Evolutionary conservation across 352 stramenopile species (phyloP), one percentile per base, ranked within the genome.

Genomic region (Globisporangium barbulae): DNA sequence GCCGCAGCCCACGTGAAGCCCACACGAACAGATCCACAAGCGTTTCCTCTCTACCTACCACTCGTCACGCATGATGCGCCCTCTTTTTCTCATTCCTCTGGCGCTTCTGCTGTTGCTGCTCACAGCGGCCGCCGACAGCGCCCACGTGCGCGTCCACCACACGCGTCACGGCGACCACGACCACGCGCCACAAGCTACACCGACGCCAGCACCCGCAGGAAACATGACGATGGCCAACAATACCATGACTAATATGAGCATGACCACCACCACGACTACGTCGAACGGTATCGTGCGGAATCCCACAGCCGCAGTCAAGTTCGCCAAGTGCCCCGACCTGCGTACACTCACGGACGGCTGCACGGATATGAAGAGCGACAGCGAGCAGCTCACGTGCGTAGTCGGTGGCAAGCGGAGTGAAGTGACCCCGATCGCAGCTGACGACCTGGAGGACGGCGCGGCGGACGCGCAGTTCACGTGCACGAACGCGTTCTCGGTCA

Each of bases 401-500:
- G 47, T 53, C 15, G 55, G 63, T 39, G 55, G 63, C 21, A 25
- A 35, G 7, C 19, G 28, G 15, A 31, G 19, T 3, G 54, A 59
- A 33, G 47, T 62, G 62, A 22, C 47, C 3, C 2, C 25, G 28
- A 15, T 68, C 6, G 9, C 44, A 25, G 44, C 17, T 2, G 35
- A 33, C 5, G 17, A 25, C 13, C n/a, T 53, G 30, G 22, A 54
- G 2, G 15, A 8, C n/a, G 28, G 25, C 15, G 3, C 17, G 3
- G 35, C 10, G 28, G 22, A 28, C 19, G 42, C 31, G 17, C n/a
- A 53, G 12, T 53, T 8, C 9, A 30, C 37, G 47, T 68, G 63
- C 55, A 54, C 63, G 28, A 56, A 53, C 39, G 55, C 63, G 55
- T 63, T 68, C 30, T 45, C 5, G 7, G 22, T 15, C 39, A 44